Evolutionary conservation across 305 asterid genomes (phyloP).

Genomic region (Fraxinus xanthoxyloides): DNA sequence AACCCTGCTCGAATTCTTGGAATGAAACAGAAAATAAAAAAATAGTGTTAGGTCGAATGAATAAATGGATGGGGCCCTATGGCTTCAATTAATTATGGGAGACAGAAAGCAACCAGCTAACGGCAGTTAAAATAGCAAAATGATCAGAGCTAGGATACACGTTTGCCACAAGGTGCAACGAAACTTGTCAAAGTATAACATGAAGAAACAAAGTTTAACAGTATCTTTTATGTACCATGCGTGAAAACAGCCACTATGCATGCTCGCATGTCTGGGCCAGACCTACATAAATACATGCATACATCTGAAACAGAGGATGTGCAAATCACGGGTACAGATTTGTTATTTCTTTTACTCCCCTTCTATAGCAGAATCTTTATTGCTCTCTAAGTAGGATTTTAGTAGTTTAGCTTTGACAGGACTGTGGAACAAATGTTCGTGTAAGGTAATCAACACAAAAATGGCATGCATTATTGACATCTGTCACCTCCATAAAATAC

Average conservation of each 20-base stretch:
- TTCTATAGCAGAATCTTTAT: neutral
- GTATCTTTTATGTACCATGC: neutral
- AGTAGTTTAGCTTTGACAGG: neutral
- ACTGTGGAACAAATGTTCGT: neutral
- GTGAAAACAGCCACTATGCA: neutral
- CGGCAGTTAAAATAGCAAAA: neutral
- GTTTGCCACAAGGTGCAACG: neutral
- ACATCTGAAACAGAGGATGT: neutral
- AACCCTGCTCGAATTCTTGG: no score
- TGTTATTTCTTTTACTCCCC: neutral
- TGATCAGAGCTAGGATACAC: neutral
- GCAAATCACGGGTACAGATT: neutral
- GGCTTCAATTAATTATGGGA: neutral
- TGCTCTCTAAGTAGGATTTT: neutral
- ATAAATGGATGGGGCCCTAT: no score
- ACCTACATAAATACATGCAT: neutral
- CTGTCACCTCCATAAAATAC: neutral
- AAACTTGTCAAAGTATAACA: neutral
- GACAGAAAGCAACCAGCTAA: neutral
- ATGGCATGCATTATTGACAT: neutral
- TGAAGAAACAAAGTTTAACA: neutral
- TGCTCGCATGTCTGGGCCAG: neutral
- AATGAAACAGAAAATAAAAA: no score
- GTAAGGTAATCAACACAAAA: neutral
- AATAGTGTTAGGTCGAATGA: no score